These are phyloP conservation scores for Heliamphora pulchella DNA, from an alignment of 179 eudicot genomes.

Conservation along the genomic window DNA sequence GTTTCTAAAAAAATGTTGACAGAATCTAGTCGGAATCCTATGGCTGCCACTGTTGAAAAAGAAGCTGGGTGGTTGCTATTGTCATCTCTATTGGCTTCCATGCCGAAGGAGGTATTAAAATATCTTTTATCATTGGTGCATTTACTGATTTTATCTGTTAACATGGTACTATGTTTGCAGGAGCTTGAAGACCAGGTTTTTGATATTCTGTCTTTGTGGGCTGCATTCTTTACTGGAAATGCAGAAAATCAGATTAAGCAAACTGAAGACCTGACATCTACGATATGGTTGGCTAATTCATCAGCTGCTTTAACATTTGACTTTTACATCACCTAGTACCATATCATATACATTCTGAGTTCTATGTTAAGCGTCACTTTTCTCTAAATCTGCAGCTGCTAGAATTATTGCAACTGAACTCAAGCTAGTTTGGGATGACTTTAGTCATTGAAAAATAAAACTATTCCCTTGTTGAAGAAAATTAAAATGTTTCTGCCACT, in stretches of 20 bases:
- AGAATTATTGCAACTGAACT: not conserved
- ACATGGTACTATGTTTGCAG: conserved; percentile 37
- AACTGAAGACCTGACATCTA: conserved; percentile 51
- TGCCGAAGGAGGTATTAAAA: conserved; percentile 71
- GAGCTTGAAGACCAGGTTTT: conserved; percentile 93
- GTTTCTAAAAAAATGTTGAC: conserved; percentile 81
- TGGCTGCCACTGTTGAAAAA: conserved; percentile 61
- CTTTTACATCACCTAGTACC: conserved; percentile 7
- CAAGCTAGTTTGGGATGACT: not conserved
- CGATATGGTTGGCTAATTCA: conserved; percentile 48
- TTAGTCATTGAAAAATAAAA: not conserved
- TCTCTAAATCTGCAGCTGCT: not conserved
- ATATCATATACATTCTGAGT: not conserved
- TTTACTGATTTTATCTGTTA: conserved; percentile 16
- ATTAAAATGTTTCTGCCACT: not conserved
- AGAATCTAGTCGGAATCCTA: conserved; percentile 60
- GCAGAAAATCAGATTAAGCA: conserved; percentile 44
- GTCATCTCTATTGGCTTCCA: conserved; percentile 79
- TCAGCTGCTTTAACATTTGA: not conserved
- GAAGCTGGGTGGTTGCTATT: conserved; percentile 94
- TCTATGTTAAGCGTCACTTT: not conserved
- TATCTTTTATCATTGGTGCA: conserved; percentile 10
- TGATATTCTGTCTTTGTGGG: conserved; percentile 92
- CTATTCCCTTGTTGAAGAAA: not conserved
- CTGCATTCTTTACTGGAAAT: conserved; percentile 65